These are phyloP conservation scores for Citrus cavaleriei DNA, from an alignment of 345 rosid species.

Conservation along the genomic window DNA sequence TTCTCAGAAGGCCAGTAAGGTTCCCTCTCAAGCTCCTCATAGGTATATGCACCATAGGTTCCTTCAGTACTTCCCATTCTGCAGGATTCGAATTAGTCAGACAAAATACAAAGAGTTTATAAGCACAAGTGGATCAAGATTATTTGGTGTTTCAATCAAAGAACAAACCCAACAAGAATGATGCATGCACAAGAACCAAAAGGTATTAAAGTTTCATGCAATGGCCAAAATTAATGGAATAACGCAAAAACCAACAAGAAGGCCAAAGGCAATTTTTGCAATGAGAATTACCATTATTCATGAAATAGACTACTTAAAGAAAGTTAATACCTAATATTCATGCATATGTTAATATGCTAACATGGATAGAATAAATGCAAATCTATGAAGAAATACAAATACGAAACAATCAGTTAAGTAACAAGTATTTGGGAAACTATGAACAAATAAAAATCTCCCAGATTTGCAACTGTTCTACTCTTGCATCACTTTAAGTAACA, in stretches of 20 bases:
- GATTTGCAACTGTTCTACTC: neutral
- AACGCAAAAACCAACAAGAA: neutral
- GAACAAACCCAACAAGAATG: neutral
- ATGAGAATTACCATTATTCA: neutral
- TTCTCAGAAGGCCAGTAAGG: slow-evolving; percentile 91
- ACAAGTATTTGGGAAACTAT: neutral
- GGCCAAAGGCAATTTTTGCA: neutral
- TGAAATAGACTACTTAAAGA: neutral
- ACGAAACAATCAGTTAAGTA: neutral
- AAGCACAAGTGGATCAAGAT: neutral
- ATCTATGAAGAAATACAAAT: neutral
- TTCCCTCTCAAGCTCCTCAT: slow-evolving; percentile 76
- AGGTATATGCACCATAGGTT: slow-evolving; percentile 78
- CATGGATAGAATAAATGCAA: neutral
- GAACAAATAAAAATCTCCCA: neutral
- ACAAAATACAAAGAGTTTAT: neutral
- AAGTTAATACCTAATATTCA: neutral
- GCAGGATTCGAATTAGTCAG: slow-evolving; percentile 7
- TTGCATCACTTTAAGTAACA: neutral
- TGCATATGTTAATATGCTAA: neutral
- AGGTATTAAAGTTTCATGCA: neutral
- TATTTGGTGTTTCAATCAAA: neutral
- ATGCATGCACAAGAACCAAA: neutral
- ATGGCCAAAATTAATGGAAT: neutral
- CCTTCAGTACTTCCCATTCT: slow-evolving; percentile 77